Conservation (phyloP, 1,284 basidiomycete genomes). For the Irpex sp. region DNA sequence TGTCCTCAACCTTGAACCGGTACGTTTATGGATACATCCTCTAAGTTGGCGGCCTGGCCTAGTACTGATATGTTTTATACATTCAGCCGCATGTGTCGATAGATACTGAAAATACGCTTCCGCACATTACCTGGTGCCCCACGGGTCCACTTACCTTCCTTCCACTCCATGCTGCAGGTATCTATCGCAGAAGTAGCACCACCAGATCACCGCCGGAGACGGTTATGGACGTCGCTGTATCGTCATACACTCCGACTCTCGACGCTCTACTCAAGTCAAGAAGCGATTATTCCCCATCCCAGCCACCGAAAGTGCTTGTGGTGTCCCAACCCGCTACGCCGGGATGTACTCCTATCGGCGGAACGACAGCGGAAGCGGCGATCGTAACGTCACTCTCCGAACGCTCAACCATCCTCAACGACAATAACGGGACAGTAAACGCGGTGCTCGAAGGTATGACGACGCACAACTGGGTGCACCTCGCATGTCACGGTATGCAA, state of each 20-base stretch:
- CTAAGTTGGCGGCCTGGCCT: neutral
- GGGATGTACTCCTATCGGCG: neutral
- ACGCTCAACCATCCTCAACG: neutral
- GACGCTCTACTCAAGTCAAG: neutral
- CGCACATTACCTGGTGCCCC: neutral
- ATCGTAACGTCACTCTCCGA: neutral
- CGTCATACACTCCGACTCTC: neutral
- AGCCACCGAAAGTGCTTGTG: neutral
- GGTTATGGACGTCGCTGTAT: neutral
- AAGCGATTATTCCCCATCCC: neutral
- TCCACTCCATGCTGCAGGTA: neutral
- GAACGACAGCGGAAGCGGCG: neutral
- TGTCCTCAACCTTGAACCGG: neutral
- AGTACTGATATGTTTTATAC: neutral
- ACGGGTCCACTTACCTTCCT: neutral
- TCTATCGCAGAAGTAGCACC: neutral
- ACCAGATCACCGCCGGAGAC: neutral
- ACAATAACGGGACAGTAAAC: neutral
- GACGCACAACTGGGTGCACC: slow-evolving; percentile 14
- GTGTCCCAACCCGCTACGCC: neutral
- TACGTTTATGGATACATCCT: neutral
- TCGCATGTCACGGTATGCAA: slow-evolving; percentile 18
- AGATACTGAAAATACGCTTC: neutral
- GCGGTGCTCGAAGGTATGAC: slow-evolving; percentile 7
- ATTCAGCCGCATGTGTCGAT: neutral